Evolutionary conservation across 352 stramenopile species (phyloP), one percentile per base, ranked within the genome.

Genomic region (Peronosclerospora sorghi): DNA sequence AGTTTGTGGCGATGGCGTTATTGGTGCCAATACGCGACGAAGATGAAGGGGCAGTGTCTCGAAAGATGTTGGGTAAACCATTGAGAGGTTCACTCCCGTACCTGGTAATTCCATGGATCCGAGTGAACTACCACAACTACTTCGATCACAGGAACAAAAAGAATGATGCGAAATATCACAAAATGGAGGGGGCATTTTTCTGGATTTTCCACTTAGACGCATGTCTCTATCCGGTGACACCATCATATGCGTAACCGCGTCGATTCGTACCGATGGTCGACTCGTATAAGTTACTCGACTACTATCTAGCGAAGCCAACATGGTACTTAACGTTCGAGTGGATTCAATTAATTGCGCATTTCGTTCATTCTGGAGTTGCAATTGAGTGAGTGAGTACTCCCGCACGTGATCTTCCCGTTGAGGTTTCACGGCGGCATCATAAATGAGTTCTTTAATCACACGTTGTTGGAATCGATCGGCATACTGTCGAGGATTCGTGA

Each of bases 391-490:
- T 0, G 62, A 68, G 2, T 62, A 26, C 21, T 26, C 32, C 23
- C 65, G 59, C 6, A 77, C 67, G 0, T 53, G 38, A 12, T 65
- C 52, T 13, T 67, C 45, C 0, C 51, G 51, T 1, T 15, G 48
- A 4, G 50, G 48, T 12, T 45, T 32, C 8, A 37, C 56, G 21
- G 56, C 56, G 10, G 59, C 43, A 32, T 88, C 76, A 34, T 80
- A 83, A 35, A 88, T 84, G 18, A 89, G 59, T 30, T 89, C 76
- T 12, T 65, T 63, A 14, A 89, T 58, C 9, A 89, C 76, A 14
- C 74, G 73, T 45, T 81, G 65, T 54, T 88, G 71, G 35, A 88
- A 88, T 1, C 76, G 64, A 51, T 87, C 72, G 2, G 74, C 73
- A 41, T 90, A 90, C 43, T 81, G 62, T 20, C 65, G 59, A 5